Evolutionary conservation across 2,329 filamentous ascomycete species (phyloP), one percentile per base, ranked within the genome.

Genomic region (Tolypocladium album): DNA sequence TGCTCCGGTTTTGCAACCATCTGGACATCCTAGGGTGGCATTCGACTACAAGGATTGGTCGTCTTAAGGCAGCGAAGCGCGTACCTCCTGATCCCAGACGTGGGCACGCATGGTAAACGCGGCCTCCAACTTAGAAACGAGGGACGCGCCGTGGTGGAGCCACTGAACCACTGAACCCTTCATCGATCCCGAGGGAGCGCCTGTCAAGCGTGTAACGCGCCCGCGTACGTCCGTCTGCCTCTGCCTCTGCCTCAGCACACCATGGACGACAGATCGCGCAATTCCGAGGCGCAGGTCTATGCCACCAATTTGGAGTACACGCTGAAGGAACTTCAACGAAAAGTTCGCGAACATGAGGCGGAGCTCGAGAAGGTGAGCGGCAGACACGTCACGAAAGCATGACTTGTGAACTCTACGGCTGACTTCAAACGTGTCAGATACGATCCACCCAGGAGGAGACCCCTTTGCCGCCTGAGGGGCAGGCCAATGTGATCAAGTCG

Each of bases 241-340:
- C n/a, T 9, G 50, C 27, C 27, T 45, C 22, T 36, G 50, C 31
- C 31, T 36, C 50, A 9, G 11, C 34, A 13, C 50, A 61, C 43
- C 27, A 73, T 72, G 68, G 66, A 67, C 17, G 59, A 69, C 22
- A 62, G 58, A 42, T 63, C 66, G 55, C 66, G 65, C 55, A 64
- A 60, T 61, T 64, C 67, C 22, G 67, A 69, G 57, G 65, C 65
- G 4, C 67, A 71, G 56, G 60, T 65, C 31, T 72, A 75, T 63
- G 67, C 68, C n/a, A 62, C 77, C 50, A 83, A 81, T 67, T 75
- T 93, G 53, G 83, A 90, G 60, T 80, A 82, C 59, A 90, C 89
- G 2, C 68, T 92, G 53, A 81, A 79, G 63, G 85, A 88, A 68
- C 81, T 93, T 1, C 84, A 88, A 69, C 75, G 73, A 20, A 77